Evolutionary conservation across 108 stramenopile species (phyloP).

Genomic region (Chaetoceros muelleri): DNA sequence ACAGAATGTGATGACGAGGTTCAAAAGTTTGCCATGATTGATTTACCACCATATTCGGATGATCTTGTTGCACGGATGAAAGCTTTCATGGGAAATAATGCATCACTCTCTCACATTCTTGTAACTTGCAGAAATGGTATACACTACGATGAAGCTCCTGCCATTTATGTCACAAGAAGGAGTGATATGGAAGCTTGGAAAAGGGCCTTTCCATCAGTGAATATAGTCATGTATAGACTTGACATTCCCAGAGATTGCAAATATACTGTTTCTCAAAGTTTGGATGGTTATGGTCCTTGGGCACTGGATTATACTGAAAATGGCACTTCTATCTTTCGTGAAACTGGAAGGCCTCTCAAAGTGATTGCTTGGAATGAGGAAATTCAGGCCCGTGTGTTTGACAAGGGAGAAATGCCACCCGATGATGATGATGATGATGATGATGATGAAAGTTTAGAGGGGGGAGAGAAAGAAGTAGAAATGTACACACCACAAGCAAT

Average conservation of each 20-base stretch:
- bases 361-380: conserved; percentile 59
- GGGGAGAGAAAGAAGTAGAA: conserved; percentile 9
- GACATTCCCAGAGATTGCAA: conserved; percentile 75
- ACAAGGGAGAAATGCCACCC: conserved; percentile 33
- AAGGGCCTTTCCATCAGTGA: conserved; percentile 41
- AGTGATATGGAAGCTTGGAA: conserved; percentile 57
- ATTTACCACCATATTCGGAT: conserved; percentile 76
- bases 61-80: conserved; percentile 39
- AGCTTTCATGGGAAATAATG: conserved; percentile 47
- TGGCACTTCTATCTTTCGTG: conserved; percentile 26
- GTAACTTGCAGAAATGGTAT: conserved; percentile 63
- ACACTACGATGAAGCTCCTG: conserved; percentile 62
- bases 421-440: conserved; percentile 17
- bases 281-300: conserved; percentile 85
- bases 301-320: conserved; percentile 42
- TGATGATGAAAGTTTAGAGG: too few species aligned
- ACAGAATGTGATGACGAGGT: conserved; percentile 1
- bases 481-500: conserved; percentile 59
- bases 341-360: conserved; percentile 51
- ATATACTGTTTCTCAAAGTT: conserved; percentile 40
- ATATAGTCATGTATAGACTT: conserved; percentile 51
- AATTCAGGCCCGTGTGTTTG: conserved; percentile 28
- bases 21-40: conserved; percentile 50
- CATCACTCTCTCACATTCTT: conserved; percentile 38
- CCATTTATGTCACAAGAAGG: conserved; percentile 44